Base-by-base conservation (phyloP, 2,329 filamentous ascomycete species). In the Aureobasidium sp. region DNA sequence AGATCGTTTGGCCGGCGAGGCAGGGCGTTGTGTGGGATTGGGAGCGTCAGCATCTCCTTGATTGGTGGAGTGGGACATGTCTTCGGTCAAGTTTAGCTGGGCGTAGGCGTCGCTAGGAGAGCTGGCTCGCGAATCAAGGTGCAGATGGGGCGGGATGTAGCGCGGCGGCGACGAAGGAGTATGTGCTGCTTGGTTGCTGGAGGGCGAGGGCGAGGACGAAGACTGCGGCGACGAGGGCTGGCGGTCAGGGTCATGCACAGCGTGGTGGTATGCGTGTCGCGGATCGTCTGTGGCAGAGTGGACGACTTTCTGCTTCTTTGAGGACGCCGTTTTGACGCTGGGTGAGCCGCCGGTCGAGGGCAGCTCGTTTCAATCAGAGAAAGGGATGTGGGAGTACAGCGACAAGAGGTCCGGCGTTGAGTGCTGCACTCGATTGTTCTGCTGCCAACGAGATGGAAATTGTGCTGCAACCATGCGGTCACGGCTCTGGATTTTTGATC, bases 71-170 rank as follows among this genome's bases (percentile, higher is more conserved):
- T 70, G 72, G 27, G 75, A 74, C 77, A 80, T 80, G 39, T 77
- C 76, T 67, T 72, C 71, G 61, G 68, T 69, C 66, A 83, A 72
- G 45, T 76, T 76, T 66, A 83, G 72, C 57, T 76, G 78, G 65
- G 81, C 79, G 76, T 79, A 83, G 63, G 81, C 79, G 66, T 79
- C 77, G 67, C 76, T 81, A 39, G 81, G 79, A 15, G 77, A 81
- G 34, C 63, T 62, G 17, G 49, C 64, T 59, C 62, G 31, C 39
- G 62, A 48, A 42, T 62, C 29, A 22, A 17, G 29, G 42, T 82
- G 81, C 62, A 84, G 73, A 71, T 84, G 82, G 60, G 81, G 78
- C 64, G 82, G 82, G 61, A 84, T 76, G 70, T 79, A 82, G 63
- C 79, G 77, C 47, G 77, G 75, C 61, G 75, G 74, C 22, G 68